Conservation (phyloP, 768 basidiomycete genomes). For the Serendipita sp. region DNA sequence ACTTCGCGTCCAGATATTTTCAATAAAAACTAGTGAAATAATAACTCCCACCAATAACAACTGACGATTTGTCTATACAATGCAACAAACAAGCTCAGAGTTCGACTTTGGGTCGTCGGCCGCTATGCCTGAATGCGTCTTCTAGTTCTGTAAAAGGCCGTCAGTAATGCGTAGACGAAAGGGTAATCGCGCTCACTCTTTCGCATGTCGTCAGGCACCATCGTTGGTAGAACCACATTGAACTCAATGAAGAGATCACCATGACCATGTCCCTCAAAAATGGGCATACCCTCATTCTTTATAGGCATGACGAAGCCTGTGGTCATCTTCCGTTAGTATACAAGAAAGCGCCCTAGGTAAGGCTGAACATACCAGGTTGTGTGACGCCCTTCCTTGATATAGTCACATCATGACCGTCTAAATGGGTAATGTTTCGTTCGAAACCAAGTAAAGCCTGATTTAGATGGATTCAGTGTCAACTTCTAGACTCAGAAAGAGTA, state of each 20-base stretch:
- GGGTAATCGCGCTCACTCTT: constrained; percentile 42
- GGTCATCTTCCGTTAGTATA: not conserved
- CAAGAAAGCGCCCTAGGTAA: not conserved
- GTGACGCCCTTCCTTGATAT: constrained; percentile 67
- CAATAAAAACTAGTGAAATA: too few relatives aligned
- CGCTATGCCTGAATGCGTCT: not conserved
- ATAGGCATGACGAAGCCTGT: constrained; percentile 76
- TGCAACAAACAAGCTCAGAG: not conserved
- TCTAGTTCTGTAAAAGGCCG: not conserved
- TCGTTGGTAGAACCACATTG: constrained; percentile 71
- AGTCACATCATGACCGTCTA: constrained; percentile 69
- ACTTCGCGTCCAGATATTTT: too few relatives aligned
- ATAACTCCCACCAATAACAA: too few relatives aligned
- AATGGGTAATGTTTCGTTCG: constrained; percentile 73
- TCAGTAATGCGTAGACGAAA: not conserved
- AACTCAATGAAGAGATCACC: constrained; percentile 91
- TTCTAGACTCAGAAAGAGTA: not conserved
- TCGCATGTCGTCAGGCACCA: constrained; percentile 48
- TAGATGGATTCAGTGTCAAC: constrained; percentile 2
- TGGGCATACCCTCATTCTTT: constrained; percentile 79
- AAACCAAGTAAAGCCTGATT: constrained; percentile 90
- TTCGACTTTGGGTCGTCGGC: not conserved
- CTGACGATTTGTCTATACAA: too few relatives aligned
- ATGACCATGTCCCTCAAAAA: constrained; percentile 34
- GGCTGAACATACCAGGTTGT: constrained; percentile 53